Evolutionary conservation across 140 eudicot genomes (phyloP), one percentile per base, ranked within the genome.

Genomic region (Senecio squalidus): DNA sequence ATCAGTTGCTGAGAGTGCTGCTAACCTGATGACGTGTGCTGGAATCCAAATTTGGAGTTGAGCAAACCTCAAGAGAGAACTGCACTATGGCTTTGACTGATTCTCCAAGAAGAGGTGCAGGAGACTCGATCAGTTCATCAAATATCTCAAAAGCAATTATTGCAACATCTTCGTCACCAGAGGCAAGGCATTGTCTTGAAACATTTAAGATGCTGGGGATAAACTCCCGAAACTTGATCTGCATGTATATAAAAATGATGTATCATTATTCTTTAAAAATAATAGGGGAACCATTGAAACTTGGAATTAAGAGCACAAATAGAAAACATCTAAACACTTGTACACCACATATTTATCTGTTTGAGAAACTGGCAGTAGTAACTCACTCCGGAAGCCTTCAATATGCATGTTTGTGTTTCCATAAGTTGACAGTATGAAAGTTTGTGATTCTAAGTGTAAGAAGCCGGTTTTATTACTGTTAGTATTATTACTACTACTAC

Each of bases 101-200:
- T 5, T 90, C 95, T 55, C 95, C 95, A 36, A 90, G 83, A 63
- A 90, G 95, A 47, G 97, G 97, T 36, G 97, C 97, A 44, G 95
- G 97, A 47, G 97, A 90, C 67, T 90, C 97, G 5, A 90, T 90
- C 56, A 90, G 74, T 84, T 90, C 97, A 70, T 90, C 95, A 72
- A 90, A 90, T 70, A 90, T 90, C 74, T 90, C 97, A 69, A 90
- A 90, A 51, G 97, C 97, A 78, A 90, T 80, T 62, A 86, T 81
- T 41, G 95, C 95, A 60, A 90, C 85, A 66, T 90, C 95, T 73
- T 90, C 97, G 6, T 90, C 97, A 22, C 97, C 97, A 33, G 95
- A 83, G 40, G 94, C 85, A 68, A 90, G 89, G 60, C 94, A 90
- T 74, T 90, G 95, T 58, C 95, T 85, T 49, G 97, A 78, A 41